These are phyloP conservation scores for Irpex sp. DNA, from an alignment of 1,284 basidiomycete genomes.

Conservation along the genomic window DNA sequence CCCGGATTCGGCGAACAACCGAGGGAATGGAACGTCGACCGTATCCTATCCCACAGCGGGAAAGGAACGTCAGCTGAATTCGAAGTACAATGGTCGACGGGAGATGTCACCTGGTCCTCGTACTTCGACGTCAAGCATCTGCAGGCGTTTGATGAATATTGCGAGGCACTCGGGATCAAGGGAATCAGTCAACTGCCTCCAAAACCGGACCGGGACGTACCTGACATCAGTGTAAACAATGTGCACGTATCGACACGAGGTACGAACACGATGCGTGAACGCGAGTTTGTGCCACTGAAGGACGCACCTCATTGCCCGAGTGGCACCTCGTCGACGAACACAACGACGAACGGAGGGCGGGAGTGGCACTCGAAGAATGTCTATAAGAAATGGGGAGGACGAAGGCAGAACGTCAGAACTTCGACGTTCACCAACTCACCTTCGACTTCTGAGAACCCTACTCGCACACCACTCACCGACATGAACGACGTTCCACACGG, in stretches of 20 bases:
- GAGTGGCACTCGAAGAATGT: no score
- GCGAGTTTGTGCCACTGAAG: no score
- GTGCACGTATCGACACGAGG: background rate
- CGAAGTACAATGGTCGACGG: conserved; percentile 29
- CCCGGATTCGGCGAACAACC: conserved; percentile 7
- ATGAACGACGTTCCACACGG: background rate
- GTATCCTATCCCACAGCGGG: conserved; percentile 23
- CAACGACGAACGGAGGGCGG: no score
- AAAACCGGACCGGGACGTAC: background rate
- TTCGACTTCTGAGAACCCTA: background rate
- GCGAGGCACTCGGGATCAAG: background rate
- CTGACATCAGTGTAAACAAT: background rate
- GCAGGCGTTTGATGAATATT: conserved; percentile 7
- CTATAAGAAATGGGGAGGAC: no score
- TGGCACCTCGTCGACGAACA: no score
- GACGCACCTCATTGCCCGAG: no score
- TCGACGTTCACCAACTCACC: no score
- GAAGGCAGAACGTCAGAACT: no score
- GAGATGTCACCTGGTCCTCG: conserved; percentile 32
- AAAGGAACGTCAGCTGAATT: conserved; percentile 22
- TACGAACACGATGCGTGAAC: background rate
- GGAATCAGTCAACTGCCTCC: background rate
- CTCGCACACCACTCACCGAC: background rate
- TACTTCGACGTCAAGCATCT: conserved; percentile 17
- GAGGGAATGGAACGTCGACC: conserved; percentile 19